Base-by-base conservation (phyloP, 148 eudicot species). In the Spergularia bocconei region DNA sequence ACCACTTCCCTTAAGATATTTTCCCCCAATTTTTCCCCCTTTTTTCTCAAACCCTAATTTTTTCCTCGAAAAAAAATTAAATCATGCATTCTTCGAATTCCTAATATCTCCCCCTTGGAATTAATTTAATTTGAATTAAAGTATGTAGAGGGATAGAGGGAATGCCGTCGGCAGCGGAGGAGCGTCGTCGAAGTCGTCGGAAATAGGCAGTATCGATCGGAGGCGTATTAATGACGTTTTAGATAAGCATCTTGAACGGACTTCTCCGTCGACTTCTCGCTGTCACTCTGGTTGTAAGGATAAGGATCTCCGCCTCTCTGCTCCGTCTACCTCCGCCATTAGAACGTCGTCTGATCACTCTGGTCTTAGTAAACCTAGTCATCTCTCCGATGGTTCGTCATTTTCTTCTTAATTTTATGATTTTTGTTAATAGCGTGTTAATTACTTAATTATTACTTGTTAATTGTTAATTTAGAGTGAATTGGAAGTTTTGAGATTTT, bases 151-250 rank as follows among this genome's bases (percentile, higher is more conserved):
- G 58, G 79, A 66, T 39, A 54, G 77, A 20, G 73, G 66, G 3
- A 51, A 44, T 29, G n/a, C 19, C 7, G 75, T 20, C 11, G 81
- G 77, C n/a, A n/a, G n/a, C 19, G 74, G 44, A 7, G 48, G 11
- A 8, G 11, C 72, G 6, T 20, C 83, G 50, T 70, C 79, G 72
- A 57, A 44, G 48, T 65, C 76, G 82, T 87, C 92, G 94, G 87
- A 87, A 75, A 81, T 81, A 74, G 88, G 79, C 15, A 86, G 76
- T 9, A 77, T 58, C 12, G 93, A 88, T 88, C 92, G 95, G 84
- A 90, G 87, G 83, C 76, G 93, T 52, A 84, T 90, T 75, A 88
- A 88, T 77, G 94, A 90, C 76, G 91, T 86, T 61, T 68, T 88
- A 21, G 92, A 88, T 76, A 92, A 90, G 82, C 92, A 90, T 75